phyloP scores from a whole-genome alignment of 495 filamentous ascomycete genomes.

The Astrocystis sublimbata region DNA sequence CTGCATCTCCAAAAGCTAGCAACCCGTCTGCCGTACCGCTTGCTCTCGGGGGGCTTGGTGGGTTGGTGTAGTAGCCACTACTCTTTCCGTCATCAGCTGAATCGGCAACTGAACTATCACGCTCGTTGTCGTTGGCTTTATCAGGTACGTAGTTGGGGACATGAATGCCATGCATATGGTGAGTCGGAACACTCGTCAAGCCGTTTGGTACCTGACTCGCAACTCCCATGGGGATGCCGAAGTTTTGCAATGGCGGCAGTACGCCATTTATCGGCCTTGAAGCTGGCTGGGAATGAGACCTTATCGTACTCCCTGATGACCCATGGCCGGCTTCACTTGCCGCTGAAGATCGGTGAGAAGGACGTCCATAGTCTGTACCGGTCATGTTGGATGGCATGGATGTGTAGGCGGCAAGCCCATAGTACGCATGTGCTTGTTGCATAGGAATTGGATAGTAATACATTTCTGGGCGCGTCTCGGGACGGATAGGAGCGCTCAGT shows the following conservation, averaged over 20 bases:
- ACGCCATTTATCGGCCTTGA: slow-evolving; percentile 38
- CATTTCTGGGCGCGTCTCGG: slow-evolving; percentile 41
- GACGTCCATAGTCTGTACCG: slow-evolving; percentile 49
- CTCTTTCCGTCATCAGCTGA: slow-evolving; percentile 43
- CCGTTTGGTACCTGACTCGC: slow-evolving; percentile 34
- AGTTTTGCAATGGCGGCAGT: slow-evolving; percentile 17
- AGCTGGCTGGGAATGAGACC: slow-evolving; percentile 60
- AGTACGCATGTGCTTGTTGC: slow-evolving; percentile 32
- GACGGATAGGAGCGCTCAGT: slow-evolving; percentile 51
- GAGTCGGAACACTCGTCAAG: slow-evolving; percentile 31
- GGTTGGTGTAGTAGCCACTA: slow-evolving; percentile 28
- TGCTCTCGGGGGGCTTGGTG: slow-evolving; percentile 36
- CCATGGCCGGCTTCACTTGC: slow-evolving; percentile 41
- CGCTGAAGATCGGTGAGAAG: slow-evolving; percentile 48
- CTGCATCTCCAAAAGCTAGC: slow-evolving; percentile 47
- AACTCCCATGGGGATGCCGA: slow-evolving; percentile 24
- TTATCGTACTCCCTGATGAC: slow-evolving; percentile 45
- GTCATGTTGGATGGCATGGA: slow-evolving; percentile 47
- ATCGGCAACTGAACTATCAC: slow-evolving; percentile 30
- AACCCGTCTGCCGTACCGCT: slow-evolving; percentile 39
- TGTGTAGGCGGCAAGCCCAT: slow-evolving; percentile 44
- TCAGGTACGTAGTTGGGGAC: slow-evolving; percentile 53
- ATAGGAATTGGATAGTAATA: slow-evolving; percentile 43
- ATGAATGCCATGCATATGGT: slow-evolving; percentile 43
- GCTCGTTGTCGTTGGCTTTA: slow-evolving; percentile 43